These are phyloP conservation scores for Adansonia madagascariensis DNA, from an alignment of 441 rosid genomes.

Conservation along the genomic window DNA sequence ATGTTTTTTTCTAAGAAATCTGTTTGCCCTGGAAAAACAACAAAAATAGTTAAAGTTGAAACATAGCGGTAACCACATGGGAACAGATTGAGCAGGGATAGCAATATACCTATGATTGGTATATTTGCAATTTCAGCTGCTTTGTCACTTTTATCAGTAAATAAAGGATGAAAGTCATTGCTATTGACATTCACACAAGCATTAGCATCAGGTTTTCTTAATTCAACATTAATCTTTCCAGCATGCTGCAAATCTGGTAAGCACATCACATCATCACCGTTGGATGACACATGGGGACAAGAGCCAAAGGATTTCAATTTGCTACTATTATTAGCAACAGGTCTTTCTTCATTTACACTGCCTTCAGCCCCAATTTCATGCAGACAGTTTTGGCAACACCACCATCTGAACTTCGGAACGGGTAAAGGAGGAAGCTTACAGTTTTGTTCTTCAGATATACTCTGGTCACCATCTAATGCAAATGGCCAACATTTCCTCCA, in stretches of 20 bases:
- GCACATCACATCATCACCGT: constrained; percentile 36
- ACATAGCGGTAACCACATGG: constrained; percentile 8
- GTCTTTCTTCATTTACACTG: constrained; percentile 36
- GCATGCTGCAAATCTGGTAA: constrained; percentile 40
- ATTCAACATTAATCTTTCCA: constrained; percentile 34
- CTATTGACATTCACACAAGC: constrained; percentile 33
- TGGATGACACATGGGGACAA: constrained; percentile 38
- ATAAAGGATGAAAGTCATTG: constrained; percentile 32
- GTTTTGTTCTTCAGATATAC: constrained; percentile 41
- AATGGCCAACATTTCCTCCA: constrained; percentile 74
- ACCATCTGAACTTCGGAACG: constrained; percentile 71
- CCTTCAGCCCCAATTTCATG: constrained; percentile 41
- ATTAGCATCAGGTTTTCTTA: constrained; percentile 38
- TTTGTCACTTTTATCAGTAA: constrained; percentile 39
- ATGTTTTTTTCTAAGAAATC: constrained; percentile 40
- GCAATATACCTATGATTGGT: constrained; percentile 45
- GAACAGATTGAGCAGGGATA: constrained; percentile 29
- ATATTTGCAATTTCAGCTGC: constrained; percentile 31
- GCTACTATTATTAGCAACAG: constrained; percentile 24
- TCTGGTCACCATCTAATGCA: constrained; percentile 40
- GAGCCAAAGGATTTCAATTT: constrained; percentile 39
- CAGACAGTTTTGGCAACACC: constrained; percentile 66
- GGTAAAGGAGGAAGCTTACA: constrained; percentile 61
- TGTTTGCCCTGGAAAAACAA: constrained; percentile 38
- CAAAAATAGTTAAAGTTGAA: constrained; percentile 19